A percentile compares a stretch with the other conserved stretches of the same genome.
Evolutionary conservation across 495 filamentous ascomycete genomes (phyloP).

Genomic region (Hapsidospora chrysogenum): DNA sequence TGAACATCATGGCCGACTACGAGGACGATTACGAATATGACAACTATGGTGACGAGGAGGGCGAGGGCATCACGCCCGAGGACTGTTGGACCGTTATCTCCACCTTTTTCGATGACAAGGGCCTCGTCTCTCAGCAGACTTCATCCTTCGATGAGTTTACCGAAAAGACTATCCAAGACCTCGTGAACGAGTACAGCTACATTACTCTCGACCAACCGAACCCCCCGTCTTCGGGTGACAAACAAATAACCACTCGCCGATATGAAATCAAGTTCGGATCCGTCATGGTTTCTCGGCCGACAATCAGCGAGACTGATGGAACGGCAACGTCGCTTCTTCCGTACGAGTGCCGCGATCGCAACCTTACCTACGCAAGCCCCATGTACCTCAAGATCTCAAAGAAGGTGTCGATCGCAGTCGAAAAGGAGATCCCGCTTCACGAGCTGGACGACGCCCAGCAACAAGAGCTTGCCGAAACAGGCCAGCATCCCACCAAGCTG

Average conservation of each 20-base stretch:
- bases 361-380: conserved; percentile 85
- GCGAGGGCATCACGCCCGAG: conserved; percentile 71
- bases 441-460: conserved; percentile 46
- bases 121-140: conserved; percentile 91
- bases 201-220: conserved; percentile 80
- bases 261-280: conserved; percentile 88
- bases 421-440: conserved; percentile 44
- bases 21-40: conserved; percentile 21
- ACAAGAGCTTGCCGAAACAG: conserved; percentile 25
- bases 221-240: conserved; percentile 50
- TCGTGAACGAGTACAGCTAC: conserved; percentile 74
- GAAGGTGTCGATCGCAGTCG: conserved; percentile 62
- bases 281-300: conserved; percentile 66
- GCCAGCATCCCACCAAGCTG: conserved; percentile 33
- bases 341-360: conserved; percentile 84
- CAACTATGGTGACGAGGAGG: conserved; percentile 42
- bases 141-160: conserved; percentile 98
- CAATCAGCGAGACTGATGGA: conserved; percentile 84
- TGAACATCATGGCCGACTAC: conserved; percentile 14
- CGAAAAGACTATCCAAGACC: conserved; percentile 75
- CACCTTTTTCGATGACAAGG: conserved; percentile 88
- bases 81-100: conserved; percentile 97
- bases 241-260: conserved; percentile 55
- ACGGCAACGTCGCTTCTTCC: conserved; percentile 65
- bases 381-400: conserved; percentile 75